Percentiles rank a stretch among this genome's conserved stretches.
These are phyloP conservation scores for Yamadazyma sp. DNA, from an alignment of 1,139 yeast species.

Conservation along the genomic window DNA sequence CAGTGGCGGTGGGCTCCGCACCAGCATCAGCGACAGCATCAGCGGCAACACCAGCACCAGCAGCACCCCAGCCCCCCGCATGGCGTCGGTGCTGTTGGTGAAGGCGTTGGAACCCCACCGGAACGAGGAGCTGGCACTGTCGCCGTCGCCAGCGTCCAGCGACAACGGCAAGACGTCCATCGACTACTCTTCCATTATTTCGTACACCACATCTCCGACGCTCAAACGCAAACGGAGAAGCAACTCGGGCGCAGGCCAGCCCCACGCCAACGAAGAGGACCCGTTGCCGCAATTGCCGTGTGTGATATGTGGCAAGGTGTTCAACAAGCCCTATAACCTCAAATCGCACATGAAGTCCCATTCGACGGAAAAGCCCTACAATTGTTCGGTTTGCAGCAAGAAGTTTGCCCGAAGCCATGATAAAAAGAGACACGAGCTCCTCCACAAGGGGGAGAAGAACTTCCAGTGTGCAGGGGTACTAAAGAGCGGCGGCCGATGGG, in stretches of 20 bases:
- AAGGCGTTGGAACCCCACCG: neutral
- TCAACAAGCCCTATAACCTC: constrained; percentile 55
- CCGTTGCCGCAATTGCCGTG: constrained; percentile 34
- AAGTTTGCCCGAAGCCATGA: constrained; percentile 60
- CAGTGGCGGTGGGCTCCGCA: neutral
- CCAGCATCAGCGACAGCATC: neutral
- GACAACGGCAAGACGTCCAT: constrained; percentile 17
- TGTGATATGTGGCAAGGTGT: constrained; percentile 47
- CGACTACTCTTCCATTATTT: constrained; percentile 39
- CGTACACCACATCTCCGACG: constrained; percentile 38
- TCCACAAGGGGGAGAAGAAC: constrained; percentile 56
- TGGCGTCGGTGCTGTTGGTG: neutral
- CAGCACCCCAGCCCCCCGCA: neutral
- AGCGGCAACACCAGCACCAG: neutral
- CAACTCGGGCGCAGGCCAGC: neutral
- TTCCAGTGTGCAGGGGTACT: constrained; percentile 56
- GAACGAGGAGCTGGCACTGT: neutral
- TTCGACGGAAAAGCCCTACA: constrained; percentile 54
- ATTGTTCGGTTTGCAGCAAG: constrained; percentile 49
- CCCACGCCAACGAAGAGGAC: neutral
- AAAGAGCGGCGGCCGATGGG: constrained; percentile 58
- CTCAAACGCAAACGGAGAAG: constrained; percentile 34
- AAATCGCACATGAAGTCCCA: constrained; percentile 59
- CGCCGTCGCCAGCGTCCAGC: neutral
- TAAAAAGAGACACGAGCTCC: constrained; percentile 53